Base-by-base conservation (phyloP, 345 rosid species). In the Gossypium raimondii region DNA sequence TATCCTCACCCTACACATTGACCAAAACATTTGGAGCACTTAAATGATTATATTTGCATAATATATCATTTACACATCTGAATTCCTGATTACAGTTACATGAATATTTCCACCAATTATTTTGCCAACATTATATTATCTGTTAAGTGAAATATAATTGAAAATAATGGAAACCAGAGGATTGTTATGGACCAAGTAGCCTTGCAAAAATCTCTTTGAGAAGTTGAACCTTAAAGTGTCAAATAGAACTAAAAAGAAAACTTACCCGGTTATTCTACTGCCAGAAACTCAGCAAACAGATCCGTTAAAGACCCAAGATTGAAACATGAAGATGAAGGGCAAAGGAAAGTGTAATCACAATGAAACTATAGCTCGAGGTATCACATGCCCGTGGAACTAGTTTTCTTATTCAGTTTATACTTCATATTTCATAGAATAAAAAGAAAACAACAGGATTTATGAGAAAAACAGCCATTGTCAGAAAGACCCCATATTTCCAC, bases 1-100 rank as follows among this genome's bases (percentile, higher is more conserved):
- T 45, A n/a, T 75, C 67, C 27, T 75, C 25, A 20, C 58, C 47
- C 78, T 70, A 75, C 72, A 62, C 8, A 20, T 9, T 44, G 22
- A 56, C 34, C 67, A 70, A 27, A 51, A 51, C 24, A 69, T 11
- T 11, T 45, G 4, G 55, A 12, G 51, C 12, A 16, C 50, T 65
- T 9, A 43, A n/a, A 10, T 11, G 50, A 25, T 18, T 65, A 18
- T 18, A 11, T 65, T 18, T 65, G 38, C 10, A 60, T 14, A 60
- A 41, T 64, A n/a, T 25, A 41, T n/a, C 50, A 64, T 20, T 41
- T 34, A 64, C 3, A 41, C 2, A 41, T 64, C 43, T 43, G 69
- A 64, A 38, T 64, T 63, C 9, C 45, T 34, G 41, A 5, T 34
- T 34, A 34, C 7, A 29, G 45, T 61, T 29, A 8, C 66, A 29